These are phyloP conservation scores for Phytophthora pistaciae DNA, from an alignment of 352 stramenopile species.

Conservation along the genomic window DNA sequence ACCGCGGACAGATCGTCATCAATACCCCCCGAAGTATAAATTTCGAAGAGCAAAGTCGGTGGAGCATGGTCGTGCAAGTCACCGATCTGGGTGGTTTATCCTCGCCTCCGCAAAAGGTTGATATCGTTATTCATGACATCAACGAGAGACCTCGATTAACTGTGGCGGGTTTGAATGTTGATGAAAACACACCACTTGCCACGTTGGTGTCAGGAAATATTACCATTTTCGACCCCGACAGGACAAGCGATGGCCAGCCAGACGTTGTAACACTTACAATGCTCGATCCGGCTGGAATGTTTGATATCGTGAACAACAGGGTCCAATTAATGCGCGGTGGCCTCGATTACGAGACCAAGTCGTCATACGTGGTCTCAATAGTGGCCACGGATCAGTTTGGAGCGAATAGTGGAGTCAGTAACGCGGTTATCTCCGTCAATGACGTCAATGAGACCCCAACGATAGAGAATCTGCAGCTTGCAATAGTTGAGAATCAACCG, in stretches of 20 bases:
- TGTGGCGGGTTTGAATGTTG: slow-evolving; percentile 26
- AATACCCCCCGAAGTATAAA: slow-evolving; percentile 17
- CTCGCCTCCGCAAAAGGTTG: slow-evolving; percentile 18
- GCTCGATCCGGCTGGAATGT: slow-evolving; percentile 11
- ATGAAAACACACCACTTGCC: slow-evolving; percentile 25
- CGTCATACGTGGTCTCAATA: slow-evolving; percentile 19
- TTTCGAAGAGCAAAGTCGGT: slow-evolving; percentile 24
- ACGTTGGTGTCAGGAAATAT: slow-evolving; percentile 17
- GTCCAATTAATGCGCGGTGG: slow-evolving; percentile 10
- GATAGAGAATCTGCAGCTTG: slow-evolving; percentile 14
- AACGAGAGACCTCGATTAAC: slow-evolving; percentile 31
- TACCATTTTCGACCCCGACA: slow-evolving; percentile 31
- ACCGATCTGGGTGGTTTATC: slow-evolving; percentile 29
- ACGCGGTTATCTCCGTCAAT: slow-evolving; percentile 23
- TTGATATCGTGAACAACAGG: slow-evolving; percentile 30
- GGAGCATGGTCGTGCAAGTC: slow-evolving; percentile 23
- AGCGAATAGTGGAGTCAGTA: slow-evolving; percentile 18
- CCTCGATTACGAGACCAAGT: slow-evolving; percentile 38
- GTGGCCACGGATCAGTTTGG: slow-evolving; percentile 24
- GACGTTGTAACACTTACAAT: slow-evolving; percentile 18
- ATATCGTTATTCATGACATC: slow-evolving; percentile 25
- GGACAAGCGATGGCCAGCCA: slow-evolving; percentile 5
- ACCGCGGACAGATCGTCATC: slow-evolving; percentile 24
- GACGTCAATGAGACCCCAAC: slow-evolving; percentile 32
- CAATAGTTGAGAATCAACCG: slow-evolving; percentile 28